Evolutionary conservation across 73 alveolate genomes (phyloP).

Genomic region (Tetrahymena borealis): DNA sequence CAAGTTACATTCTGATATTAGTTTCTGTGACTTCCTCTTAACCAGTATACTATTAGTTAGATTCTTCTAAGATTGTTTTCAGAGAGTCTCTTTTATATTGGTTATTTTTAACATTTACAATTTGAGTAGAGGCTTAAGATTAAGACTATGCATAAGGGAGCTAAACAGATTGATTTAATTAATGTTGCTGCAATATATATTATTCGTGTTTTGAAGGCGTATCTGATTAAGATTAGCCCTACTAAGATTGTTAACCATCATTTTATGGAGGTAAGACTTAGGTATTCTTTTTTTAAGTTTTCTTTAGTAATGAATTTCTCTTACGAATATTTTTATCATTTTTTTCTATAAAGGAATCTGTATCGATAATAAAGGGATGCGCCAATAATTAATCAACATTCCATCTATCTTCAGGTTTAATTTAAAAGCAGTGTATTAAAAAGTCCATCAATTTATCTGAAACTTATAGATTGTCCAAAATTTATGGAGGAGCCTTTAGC

Average conservation of each 20-base stretch:
- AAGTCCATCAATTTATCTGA: constrained; percentile 55
- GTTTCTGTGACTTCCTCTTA: neutral
- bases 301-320: neutral
- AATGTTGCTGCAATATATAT: neutral
- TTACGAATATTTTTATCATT: neutral
- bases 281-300: neutral
- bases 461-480: constrained; percentile 50
- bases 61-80: neutral
- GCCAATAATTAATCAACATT: constrained; percentile 48
- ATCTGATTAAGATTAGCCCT: neutral
- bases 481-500: constrained; percentile 44
- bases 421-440: constrained; percentile 51
- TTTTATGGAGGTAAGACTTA: neutral
- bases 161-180: neutral
- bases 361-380: constrained; percentile 58
- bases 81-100: neutral
- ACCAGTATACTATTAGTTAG: neutral
- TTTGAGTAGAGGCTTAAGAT: neutral
- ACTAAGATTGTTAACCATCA: too few species aligned
- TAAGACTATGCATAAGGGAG: neutral
- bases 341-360: neutral
- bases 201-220: neutral
- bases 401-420: constrained; percentile 59
- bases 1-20: neutral
- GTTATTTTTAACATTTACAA: neutral